Conservation (phyloP, 768 basidiomycete genomes). For the Auriscalpium vulgare region DNA sequence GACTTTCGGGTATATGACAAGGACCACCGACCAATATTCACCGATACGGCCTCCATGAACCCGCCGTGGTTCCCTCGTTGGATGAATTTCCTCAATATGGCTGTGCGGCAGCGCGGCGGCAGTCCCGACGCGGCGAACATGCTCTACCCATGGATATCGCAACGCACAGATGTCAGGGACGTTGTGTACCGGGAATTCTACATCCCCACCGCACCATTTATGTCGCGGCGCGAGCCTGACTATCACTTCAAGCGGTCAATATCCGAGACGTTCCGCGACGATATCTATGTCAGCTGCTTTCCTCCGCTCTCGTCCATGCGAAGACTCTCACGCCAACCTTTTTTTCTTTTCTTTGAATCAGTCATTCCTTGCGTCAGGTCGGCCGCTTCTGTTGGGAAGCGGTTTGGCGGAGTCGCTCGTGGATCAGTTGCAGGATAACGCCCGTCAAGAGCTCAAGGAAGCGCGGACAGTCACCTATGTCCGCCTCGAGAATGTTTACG, state of each 20-base stretch:
- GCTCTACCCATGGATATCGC: constrained; percentile 44
- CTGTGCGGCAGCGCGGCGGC: constrained; percentile 51
- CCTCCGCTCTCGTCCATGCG: constrained; percentile 2
- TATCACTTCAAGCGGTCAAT: constrained; percentile 3
- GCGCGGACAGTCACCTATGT: constrained; percentile 41
- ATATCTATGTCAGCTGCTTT: constrained; percentile 38
- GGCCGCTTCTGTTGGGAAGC: constrained; percentile 59
- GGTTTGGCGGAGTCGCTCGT: constrained; percentile 50
- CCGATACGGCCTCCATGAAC: constrained; percentile 33
- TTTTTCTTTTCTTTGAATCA: constrained; percentile 20
- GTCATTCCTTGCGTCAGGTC: constrained; percentile 57
- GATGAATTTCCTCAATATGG: constrained; percentile 46
- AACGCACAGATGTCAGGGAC: constrained; percentile 51
- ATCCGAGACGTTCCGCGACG: constrained; percentile 41
- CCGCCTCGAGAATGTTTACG: constrained; percentile 54
- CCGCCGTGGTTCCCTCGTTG: constrained; percentile 57
- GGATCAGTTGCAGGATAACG: constrained; percentile 43
- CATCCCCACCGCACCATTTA: constrained; percentile 53
- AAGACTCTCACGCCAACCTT: background rate
- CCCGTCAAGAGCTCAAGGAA: constrained; percentile 43
- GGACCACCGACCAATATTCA: constrained; percentile 36
- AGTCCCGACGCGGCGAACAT: constrained; percentile 53
- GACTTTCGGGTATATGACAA: constrained; percentile 57
- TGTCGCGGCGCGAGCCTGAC: constrained; percentile 24
- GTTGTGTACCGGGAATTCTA: constrained; percentile 52